Evolutionary conservation across 331 rosid genomes (phyloP).

Genomic region (Telfairia occidentalis): DNA sequence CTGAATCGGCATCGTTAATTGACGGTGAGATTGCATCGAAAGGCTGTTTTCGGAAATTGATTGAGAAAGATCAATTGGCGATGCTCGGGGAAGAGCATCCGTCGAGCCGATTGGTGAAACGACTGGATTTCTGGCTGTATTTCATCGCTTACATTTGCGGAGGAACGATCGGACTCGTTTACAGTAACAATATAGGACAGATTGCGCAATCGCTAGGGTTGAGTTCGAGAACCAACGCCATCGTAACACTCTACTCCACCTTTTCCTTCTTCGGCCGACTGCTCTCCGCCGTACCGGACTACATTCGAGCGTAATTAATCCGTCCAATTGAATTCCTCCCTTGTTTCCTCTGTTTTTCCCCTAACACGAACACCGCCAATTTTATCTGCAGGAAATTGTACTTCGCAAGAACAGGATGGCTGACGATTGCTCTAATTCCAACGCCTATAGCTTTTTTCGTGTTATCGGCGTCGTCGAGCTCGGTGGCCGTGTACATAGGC

Average conservation of each 20-base stretch:
- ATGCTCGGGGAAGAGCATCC: conserved; percentile 85
- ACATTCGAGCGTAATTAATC: conserved; percentile 51
- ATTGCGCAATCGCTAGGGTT: conserved; percentile 77
- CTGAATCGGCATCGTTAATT: conserved; percentile 9
- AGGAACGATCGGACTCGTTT: conserved; percentile 91
- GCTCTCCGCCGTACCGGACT: conserved; percentile 91
- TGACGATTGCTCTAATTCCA: conserved; percentile 67
- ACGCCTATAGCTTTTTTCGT: conserved; percentile 74
- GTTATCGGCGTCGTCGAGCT: conserved; percentile 51
- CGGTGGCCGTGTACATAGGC: conserved; percentile 35
- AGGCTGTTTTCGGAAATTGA: conserved; percentile 30
- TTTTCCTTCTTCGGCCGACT: conserved; percentile 95
- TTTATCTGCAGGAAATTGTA: conserved; percentile 57
- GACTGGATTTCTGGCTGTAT: conserved; percentile 85
- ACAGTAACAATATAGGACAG: conserved; percentile 93
- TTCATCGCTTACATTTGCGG: conserved; percentile 80
- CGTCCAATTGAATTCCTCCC: neutral
- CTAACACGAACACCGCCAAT: neutral
- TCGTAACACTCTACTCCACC: conserved; percentile 73
- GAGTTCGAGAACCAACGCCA: conserved; percentile 38
- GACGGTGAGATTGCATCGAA: conserved; percentile 18
- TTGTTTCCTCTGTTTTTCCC: neutral
- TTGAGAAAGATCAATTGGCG: conserved; percentile 45
- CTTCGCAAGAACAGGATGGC: conserved; percentile 97
- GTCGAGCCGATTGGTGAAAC: conserved; percentile 34